Base-by-base conservation (phyloP, 2,329 filamentous ascomycete species). In the Cephalotrichum gorgonifer region DNA sequence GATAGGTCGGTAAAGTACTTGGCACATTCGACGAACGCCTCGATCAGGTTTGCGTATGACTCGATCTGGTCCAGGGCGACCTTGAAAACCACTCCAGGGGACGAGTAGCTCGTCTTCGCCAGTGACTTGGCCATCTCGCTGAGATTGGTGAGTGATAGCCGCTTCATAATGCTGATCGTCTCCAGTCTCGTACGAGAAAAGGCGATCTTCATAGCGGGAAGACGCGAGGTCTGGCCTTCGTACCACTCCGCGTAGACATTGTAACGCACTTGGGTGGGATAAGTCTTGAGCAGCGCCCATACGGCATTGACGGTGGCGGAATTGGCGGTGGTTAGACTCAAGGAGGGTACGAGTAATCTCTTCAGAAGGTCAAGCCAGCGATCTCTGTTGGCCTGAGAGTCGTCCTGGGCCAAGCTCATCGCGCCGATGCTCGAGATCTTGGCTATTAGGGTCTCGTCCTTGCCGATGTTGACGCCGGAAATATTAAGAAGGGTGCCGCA, bases 221-320 rank as follows among this genome's bases (percentile, higher is more conserved):
- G 67, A 28, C 88, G 77, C 5, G 88, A 93, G 2, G 78, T 86
- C 55, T 82, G 77, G 4, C 89, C 88, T 54, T 81, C 82, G 57
- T 88, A 91, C 88, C 93, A 98, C 63, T 96, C 90, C 1, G 88
- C 81, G 61, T 98, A 98, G 60, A 98, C 86, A 44, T 80, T 82
- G 68, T 91, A 98, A 51, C 93, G 80, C 8, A 79, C 80, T 2
- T 81, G 76, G 12, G 84, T 81, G 1, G 91, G 81, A 60, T 88
- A 97, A 47, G 82, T 74, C 57, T 82, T 85, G 52, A 97, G 74
- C 12, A 98, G 74, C 49, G 85, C 82, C 73, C 87, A 98, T 2
- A 96, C 80, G 50, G 93, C 87, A 55, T 91, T 89, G 44, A 90
- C 87, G 22, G 87, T 79, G 15, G 86, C 83, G 4, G 89, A 84